A percentile compares a stretch with the other conserved stretches of the same genome.
phyloP scores from a whole-genome alignment of 352 stramenopile species.

The Phytophthora sp. region DNA sequence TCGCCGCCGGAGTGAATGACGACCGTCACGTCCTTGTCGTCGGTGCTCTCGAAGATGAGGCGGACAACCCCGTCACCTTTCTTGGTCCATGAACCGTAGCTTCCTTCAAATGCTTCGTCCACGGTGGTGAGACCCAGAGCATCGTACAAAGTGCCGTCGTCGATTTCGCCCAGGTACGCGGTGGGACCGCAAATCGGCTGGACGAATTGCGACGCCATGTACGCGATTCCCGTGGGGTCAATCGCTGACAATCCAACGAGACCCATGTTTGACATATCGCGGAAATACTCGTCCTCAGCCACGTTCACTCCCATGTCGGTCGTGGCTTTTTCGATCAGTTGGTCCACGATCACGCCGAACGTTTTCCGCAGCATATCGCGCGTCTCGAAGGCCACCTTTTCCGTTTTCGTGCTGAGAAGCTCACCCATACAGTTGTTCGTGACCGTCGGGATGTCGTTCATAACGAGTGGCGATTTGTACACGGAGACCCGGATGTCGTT shows the following conservation, averaged over 20 bases:
- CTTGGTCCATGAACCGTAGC: neutral
- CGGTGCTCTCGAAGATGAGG: slow-evolving; percentile 1
- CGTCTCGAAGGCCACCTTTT: neutral
- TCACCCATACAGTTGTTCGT: slow-evolving; percentile 1
- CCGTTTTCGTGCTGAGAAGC: neutral
- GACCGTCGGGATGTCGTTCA: neutral
- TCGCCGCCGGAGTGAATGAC: neutral
- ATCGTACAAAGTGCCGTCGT: neutral
- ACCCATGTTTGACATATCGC: neutral
- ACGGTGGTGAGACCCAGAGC: neutral
- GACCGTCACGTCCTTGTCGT: neutral
- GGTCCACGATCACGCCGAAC: neutral
- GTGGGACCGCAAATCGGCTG: slow-evolving; percentile 1
- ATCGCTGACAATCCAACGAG: neutral
- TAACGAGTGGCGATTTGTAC: neutral
- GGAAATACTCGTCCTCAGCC: neutral
- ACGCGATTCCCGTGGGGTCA: neutral
- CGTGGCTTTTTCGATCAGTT: neutral
- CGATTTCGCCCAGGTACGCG: neutral
- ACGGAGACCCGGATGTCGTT: neutral
- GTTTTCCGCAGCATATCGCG: neutral
- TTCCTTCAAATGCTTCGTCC: slow-evolving; percentile 1
- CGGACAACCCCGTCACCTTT: neutral
- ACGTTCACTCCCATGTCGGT: neutral
- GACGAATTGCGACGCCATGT: slow-evolving; percentile 1